Percentiles rank a stretch among this genome's conserved stretches.
Evolutionary conservation across 2,329 filamentous ascomycete genomes (phyloP).

Genomic region (Verticillium zaregamsianum): DNA sequence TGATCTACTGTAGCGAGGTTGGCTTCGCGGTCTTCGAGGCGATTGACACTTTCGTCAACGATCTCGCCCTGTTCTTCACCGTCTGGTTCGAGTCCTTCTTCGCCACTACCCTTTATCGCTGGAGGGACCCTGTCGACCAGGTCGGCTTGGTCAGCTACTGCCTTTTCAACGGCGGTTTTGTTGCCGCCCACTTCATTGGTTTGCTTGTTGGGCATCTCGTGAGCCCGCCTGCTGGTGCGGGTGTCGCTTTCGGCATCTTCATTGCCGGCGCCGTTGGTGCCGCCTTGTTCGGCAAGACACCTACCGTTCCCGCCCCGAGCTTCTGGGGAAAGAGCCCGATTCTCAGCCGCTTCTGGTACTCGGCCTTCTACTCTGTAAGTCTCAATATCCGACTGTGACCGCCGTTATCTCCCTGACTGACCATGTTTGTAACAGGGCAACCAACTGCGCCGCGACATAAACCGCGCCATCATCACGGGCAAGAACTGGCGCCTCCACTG

Average conservation of each 20-base stretch:
- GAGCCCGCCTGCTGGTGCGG: conserved; percentile 36
- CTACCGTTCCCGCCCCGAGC: conserved; percentile 18
- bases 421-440: conserved; percentile 35
- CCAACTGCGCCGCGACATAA: conserved; percentile 47
- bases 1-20: conserved; percentile 51
- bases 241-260: conserved; percentile 45
- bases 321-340: conserved; percentile 37
- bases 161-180: conserved; percentile 42
- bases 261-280: conserved; percentile 30
- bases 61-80: conserved; percentile 45
- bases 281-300: conserved; percentile 32
- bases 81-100: conserved; percentile 45
- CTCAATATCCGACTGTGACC: accelerated
- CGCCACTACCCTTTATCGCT: conserved; percentile 46
- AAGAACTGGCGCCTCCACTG: conserved; percentile 48
- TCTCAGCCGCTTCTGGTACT: conserved; percentile 41
- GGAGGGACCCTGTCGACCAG: conserved; percentile 36
- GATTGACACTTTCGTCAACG: conserved; percentile 49
- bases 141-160: conserved; percentile 36
- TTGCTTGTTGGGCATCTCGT: conserved; percentile 40
- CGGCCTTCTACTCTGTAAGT: conserved; percentile 48
- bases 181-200: conserved; percentile 42
- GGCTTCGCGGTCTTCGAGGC: conserved; percentile 49
- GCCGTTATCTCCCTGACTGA: neutral
- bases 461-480: conserved; percentile 38